Conservation (phyloP, 192 early-diverging fungal species). For the Mycoemilia scoparia region DNA sequence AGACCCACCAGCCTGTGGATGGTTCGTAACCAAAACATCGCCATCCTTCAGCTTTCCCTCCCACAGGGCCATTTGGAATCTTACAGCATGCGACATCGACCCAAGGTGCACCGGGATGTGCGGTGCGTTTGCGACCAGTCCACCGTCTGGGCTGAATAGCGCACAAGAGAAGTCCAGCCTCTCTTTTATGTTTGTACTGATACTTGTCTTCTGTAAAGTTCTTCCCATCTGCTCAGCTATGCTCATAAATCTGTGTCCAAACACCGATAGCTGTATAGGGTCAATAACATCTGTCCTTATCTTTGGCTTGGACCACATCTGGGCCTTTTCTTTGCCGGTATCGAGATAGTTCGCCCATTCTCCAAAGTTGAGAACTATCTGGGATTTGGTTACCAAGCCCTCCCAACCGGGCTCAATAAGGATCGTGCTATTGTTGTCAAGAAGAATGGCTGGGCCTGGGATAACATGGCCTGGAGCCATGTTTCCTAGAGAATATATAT, state of each 20-base stretch:
- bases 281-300: conserved; percentile 53
- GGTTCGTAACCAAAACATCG: conserved; percentile 89
- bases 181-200: conserved; percentile 97
- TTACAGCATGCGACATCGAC: conserved; percentile 82
- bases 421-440: conserved; percentile 76
- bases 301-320: no score
- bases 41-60: conserved; percentile 56
- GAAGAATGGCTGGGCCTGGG: conserved; percentile 75
- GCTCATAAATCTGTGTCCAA: conserved; percentile 92
- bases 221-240: conserved; percentile 97
- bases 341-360: background rate
- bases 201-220: conserved; percentile 82
- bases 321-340: background rate
- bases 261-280: conserved; percentile 79
- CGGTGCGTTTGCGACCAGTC: conserved; percentile 71
- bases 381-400: conserved; percentile 52
- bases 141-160: conserved; percentile 75
- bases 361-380: conserved; percentile 36
- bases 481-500: conserved; percentile 47
- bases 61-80: conserved; percentile 70
- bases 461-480: conserved; percentile 47
- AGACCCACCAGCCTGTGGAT: conserved; percentile 85
- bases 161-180: conserved; percentile 95
- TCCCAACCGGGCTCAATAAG: conserved; percentile 66
- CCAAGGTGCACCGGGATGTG: conserved; percentile 90